Evolutionary conservation across 441 rosid genomes (phyloP).

Genomic region (Isatis lusitanica): DNA sequence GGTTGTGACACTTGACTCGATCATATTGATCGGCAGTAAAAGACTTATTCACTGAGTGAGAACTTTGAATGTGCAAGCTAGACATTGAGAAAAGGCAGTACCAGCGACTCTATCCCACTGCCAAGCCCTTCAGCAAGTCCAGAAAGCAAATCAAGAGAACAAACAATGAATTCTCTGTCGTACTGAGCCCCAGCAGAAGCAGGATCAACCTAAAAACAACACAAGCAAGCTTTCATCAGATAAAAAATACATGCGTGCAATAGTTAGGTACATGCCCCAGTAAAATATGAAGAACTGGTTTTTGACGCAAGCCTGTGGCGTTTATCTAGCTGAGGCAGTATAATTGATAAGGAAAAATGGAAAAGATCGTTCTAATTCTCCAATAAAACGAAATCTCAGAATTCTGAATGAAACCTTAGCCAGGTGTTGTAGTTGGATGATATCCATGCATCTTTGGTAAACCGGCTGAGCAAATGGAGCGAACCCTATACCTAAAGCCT

Average conservation of each 20-base stretch:
- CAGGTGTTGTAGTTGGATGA: constrained; percentile 76
- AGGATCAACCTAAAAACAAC: constrained; percentile 68
- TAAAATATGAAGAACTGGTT: constrained; percentile 5
- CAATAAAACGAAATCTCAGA: constrained; percentile 1
- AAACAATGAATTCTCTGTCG: constrained; percentile 88
- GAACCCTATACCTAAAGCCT: constrained; percentile 91
- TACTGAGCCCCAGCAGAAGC: constrained; percentile 74
- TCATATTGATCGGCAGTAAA: no score
- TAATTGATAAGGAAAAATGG: neutral
- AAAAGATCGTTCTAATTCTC: constrained; percentile 4
- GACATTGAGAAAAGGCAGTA: constrained; percentile 34
- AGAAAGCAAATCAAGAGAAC: constrained; percentile 95
- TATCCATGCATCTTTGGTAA: constrained; percentile 83
- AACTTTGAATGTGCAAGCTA: no score
- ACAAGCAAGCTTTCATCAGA: constrained; percentile 26
- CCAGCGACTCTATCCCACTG: constrained; percentile 94
- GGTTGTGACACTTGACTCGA: no score
- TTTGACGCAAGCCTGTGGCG: constrained; percentile 14
- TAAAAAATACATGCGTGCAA: neutral
- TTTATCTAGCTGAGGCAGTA: neutral
- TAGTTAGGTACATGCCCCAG: neutral
- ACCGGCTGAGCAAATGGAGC: constrained; percentile 94
- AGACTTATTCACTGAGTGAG: no score
- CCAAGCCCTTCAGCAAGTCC: constrained; percentile 96
- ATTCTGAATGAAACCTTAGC: constrained; percentile 42